phyloP scores from a whole-genome alignment of 805 yeast species.

The Candida incommunis region DNA sequence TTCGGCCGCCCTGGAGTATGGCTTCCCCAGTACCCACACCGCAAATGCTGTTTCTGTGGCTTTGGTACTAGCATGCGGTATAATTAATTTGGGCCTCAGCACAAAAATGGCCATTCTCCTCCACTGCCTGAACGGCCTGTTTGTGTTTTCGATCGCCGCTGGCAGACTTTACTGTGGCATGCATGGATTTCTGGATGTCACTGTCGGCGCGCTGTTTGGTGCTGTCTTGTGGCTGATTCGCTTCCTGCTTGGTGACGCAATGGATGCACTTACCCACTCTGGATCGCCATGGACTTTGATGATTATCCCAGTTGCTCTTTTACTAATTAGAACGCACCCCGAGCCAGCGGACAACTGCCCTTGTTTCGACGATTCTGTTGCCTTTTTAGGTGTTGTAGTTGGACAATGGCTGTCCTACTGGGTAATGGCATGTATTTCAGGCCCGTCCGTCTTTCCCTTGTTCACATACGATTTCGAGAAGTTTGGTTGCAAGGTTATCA shows the following conservation, averaged over 20 bases:
- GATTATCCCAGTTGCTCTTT: slow-evolving; percentile 26
- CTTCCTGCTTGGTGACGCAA: slow-evolving; percentile 22
- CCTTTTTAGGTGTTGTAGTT: slow-evolving; percentile 71
- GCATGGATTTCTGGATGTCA: slow-evolving; percentile 83
- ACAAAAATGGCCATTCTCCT: not conserved
- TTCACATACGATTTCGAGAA: slow-evolving; percentile 9
- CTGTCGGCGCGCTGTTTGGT: slow-evolving; percentile 56
- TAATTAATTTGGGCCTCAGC: slow-evolving; percentile 12
- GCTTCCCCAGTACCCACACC: slow-evolving; percentile 89
- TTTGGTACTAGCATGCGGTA: slow-evolving; percentile 21
- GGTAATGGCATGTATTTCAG: not conserved
- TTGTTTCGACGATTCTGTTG: slow-evolving; percentile 89
- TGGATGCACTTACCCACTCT: slow-evolving; percentile 27
- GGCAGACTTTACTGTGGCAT: slow-evolving; percentile 93
- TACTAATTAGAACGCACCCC: slow-evolving; percentile 54
- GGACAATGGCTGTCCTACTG: slow-evolving; percentile 36
- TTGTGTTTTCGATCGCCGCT: slow-evolving; percentile 48
- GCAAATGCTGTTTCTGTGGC: slow-evolving; percentile 86
- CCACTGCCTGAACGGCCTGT: slow-evolving; percentile 20
- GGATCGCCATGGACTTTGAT: slow-evolving; percentile 4
- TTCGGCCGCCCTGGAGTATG: slow-evolving; percentile 88
- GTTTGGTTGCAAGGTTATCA: slow-evolving; percentile 13
- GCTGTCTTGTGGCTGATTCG: slow-evolving; percentile 35
- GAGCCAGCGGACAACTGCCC: slow-evolving; percentile 90
- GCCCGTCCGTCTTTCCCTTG: not conserved